Base-by-base conservation (phyloP, 305 asterid species). In the Fraxinus sp. region DNA sequence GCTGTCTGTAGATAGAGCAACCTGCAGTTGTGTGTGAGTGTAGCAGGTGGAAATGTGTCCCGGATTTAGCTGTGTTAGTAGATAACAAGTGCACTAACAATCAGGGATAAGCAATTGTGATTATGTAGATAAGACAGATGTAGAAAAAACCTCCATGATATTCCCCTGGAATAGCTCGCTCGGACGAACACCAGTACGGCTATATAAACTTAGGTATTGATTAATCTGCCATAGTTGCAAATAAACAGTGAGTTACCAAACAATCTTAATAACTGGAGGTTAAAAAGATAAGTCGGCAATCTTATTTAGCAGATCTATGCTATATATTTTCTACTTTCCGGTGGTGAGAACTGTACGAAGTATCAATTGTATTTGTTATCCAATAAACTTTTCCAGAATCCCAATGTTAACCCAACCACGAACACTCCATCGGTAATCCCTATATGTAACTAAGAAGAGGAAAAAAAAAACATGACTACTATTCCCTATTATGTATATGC, bases 151-250 rank as follows among this genome's bases (percentile, higher is more conserved):
- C 96, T 93, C 92, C 94, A 93, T 89, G 66, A 91, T 83, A 80
- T 82, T 90, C 82, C 88, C 93, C 79, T 86, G 94, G 89, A 93
- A 91, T 85, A 94, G 90, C 89, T 93, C 88, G 87, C 98, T 96
- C 62, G 99, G 99, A 81, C 86, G 91, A 84, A 90, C 91, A 76
- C 98, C 98, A 43, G 85, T 85, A 52, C 90, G 93, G 35, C 88
- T 83, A 89, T 92, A 88, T 66, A 94, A 62, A 80, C 83, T 88
- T 35, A 94, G 92, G 84, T 93, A 96, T 82, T 94, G 98, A 87
- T 90, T 89, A 84, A 92, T 91, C 98, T 93, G 94, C 89, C 85
- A 74, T 32, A 78, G 78, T 75, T 64, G 70, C 32, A 37, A 86
- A 77, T 22, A 75, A 59, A 75, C 16, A 73, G 36, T 28, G 83